Conservation (phyloP, 306 rosid species). For the Castanea mollissima region DNA sequence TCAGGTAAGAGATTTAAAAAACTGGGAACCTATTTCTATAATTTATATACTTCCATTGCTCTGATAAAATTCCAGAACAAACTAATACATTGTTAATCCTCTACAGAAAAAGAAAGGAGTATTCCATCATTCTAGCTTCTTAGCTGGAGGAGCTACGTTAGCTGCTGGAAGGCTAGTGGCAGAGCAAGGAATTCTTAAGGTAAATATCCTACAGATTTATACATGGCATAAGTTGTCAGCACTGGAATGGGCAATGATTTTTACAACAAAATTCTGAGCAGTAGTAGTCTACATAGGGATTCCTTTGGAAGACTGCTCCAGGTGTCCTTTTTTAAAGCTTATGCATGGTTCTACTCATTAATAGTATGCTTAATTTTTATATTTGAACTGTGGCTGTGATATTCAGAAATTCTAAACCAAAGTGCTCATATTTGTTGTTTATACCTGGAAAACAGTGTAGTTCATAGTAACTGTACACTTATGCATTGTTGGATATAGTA, state of each 20-base stretch:
- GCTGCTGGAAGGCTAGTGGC: conserved; percentile 90
- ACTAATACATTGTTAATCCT: conserved; percentile 15
- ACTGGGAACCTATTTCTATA: not conserved
- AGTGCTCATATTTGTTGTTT: not conserved
- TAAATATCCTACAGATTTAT: conserved; percentile 19
- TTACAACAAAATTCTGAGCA: not conserved
- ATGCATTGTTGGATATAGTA: not conserved
- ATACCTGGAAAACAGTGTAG: not conserved
- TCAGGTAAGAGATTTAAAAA: conserved; percentile 50
- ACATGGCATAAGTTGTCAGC: not conserved
- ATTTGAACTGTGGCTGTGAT: not conserved
- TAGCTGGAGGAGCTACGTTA: conserved; percentile 88
- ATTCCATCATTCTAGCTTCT: conserved; percentile 88
- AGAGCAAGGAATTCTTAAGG: conserved; percentile 74
- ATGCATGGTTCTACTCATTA: not conserved
- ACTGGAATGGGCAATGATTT: not conserved
- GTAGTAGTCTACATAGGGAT: not conserved
- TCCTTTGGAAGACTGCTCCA: not conserved
- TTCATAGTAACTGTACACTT: not conserved
- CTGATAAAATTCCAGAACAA: not conserved
- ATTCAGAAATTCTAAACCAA: not conserved
- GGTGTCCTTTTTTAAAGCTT: not conserved
- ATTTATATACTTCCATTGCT: not conserved
- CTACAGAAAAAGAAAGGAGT: conserved; percentile 79
- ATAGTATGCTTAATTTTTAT: not conserved